Evolutionary conservation across 1,284 basidiomycete species (phyloP).

Genomic region (Rhodotorula mucilaginosa): DNA sequence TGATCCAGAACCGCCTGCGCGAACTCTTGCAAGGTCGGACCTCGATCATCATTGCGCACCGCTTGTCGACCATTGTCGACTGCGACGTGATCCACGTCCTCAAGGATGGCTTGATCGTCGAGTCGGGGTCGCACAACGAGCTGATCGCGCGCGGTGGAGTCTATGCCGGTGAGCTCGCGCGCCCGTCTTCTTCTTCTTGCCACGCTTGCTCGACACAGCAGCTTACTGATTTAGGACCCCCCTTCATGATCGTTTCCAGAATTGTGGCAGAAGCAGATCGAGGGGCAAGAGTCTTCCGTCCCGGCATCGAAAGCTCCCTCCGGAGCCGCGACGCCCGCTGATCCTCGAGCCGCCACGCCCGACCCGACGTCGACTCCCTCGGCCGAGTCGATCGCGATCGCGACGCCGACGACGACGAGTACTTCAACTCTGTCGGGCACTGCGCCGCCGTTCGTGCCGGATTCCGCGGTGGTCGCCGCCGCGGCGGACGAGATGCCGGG

Average conservation of each 20-base stretch:
- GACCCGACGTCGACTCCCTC: neutral
- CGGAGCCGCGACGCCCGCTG: neutral
- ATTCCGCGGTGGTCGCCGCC: neutral
- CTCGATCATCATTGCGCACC: conserved; percentile 73
- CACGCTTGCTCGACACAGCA: too few relatives aligned
- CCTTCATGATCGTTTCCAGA: conserved; percentile 7
- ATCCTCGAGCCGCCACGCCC: neutral
- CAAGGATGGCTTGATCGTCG: conserved; percentile 62
- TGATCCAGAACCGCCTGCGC: conserved; percentile 77
- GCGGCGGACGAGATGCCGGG: neutral
- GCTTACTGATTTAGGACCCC: too few relatives aligned
- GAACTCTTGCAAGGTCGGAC: conserved; percentile 67
- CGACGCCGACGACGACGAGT: neutral
- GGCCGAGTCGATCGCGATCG: neutral
- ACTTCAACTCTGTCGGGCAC: neutral
- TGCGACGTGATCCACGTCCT: conserved; percentile 63
- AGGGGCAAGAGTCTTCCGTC: conserved; percentile 8
- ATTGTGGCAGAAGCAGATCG: conserved; percentile 44
- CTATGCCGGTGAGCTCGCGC: conserved; percentile 32
- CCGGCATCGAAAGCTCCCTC: neutral
- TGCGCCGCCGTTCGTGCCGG: neutral
- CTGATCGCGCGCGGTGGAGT: conserved; percentile 35
- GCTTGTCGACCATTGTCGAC: conserved; percentile 69
- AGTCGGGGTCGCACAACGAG: conserved; percentile 58
- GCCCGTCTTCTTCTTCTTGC: neutral